Base-by-base conservation (phyloP, 495 filamentous ascomycete species). In the Hypoxylon crocopeplum region DNA sequence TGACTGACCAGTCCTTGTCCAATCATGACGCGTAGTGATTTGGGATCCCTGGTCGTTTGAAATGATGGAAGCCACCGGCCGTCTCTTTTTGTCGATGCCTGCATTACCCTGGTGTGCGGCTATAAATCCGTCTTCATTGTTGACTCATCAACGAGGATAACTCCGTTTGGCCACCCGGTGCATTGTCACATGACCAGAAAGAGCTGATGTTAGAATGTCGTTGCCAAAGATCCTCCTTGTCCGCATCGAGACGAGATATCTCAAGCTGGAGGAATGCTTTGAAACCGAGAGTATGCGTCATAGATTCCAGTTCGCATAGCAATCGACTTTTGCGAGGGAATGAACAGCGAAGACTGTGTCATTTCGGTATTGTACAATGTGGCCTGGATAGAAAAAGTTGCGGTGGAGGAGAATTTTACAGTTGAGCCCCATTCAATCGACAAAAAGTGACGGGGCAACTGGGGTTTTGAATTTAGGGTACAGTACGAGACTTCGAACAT, bases 1-100 rank as follows among this genome's bases (percentile, higher is more conserved):
- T 46, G 60, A 56, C 50, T 52, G 17, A 39, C 39, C 56, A 12
- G 30, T 4, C 24, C 10, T 37, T 44, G 33, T 48, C 68, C 68
- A 70, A 70, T 70, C 60, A 67, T 70, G 61, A 70, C 68, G 68
- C 68, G 68, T 66, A 49, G 44, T 62, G 34, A 16, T 48, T 42
- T 39, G 32, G 36, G 19, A 56, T 53, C 57, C 64, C 32, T 59
- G 64, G 22, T 32, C 53, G 36, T 50, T 48, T 59, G 64, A 70
- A 70, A 70, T 70, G 68, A 70, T 58, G 40, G 55, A 63, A 59
- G 55, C 64, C 64, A 63, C 58, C 56, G 32, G 39, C 27, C 37
- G 47, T 38, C 39, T 48, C 52, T 54, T 42, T 53, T 36, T 42
- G 11, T 36, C 44, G 25, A 15, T 45, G 5, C 32, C 48, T 46